Evolutionary conservation across 257 asterid genomes (phyloP).

Genomic region (Solanum sitiens): DNA sequence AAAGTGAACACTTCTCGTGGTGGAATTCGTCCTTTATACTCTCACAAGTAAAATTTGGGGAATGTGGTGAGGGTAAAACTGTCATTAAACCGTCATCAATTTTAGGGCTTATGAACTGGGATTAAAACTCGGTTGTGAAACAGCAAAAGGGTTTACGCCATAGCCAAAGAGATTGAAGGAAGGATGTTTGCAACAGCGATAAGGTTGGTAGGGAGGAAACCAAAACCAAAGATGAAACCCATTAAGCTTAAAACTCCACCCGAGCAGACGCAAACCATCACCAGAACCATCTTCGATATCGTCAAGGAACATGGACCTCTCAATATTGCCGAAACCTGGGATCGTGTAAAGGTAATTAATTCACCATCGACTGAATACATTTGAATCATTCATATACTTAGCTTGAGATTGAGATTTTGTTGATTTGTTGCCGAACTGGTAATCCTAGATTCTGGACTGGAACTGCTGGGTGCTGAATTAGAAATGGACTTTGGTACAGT

Average conservation of each 20-base stretch:
- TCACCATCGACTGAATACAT: neutral
- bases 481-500: neutral
- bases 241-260: slow-evolving; percentile 80
- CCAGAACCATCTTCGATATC: slow-evolving; percentile 68
- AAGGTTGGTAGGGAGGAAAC: slow-evolving; percentile 58
- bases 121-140: neutral
- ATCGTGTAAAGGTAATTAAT: slow-evolving; percentile 64
- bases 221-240: slow-evolving; percentile 92
- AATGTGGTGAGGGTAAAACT: neutral
- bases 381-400: neutral
- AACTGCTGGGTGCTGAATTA: neutral
- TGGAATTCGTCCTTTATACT: neutral
- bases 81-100: neutral
- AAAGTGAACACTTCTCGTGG: neutral
- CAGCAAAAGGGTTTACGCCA: neutral
- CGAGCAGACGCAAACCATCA: slow-evolving; percentile 85
- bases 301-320: slow-evolving; percentile 91
- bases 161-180: neutral
- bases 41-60: no score
- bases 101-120: neutral
- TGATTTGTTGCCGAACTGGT: neutral
- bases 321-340: slow-evolving; percentile 80
- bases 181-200: slow-evolving; percentile 75
- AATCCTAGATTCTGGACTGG: neutral
- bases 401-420: neutral